These are phyloP conservation scores for Talaromyces sp. DNA, from an alignment of 2,329 filamentous ascomycete species.

Conservation along the genomic window DNA sequence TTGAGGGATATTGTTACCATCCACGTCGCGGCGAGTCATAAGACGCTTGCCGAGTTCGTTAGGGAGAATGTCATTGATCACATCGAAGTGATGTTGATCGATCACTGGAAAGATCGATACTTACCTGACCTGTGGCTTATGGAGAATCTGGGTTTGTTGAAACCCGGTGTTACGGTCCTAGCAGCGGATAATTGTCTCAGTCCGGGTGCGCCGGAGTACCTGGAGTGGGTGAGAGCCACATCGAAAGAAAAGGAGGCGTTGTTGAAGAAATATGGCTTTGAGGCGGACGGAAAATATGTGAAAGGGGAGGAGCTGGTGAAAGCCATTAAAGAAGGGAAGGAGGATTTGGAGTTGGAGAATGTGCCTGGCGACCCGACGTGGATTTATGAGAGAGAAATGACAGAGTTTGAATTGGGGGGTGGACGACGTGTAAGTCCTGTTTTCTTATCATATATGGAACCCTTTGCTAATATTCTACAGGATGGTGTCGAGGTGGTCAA, in stretches of 20 bases:
- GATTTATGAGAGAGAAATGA: constrained; percentile 61
- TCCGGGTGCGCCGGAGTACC: constrained; percentile 32
- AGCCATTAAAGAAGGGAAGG: constrained; percentile 26
- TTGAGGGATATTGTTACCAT: constrained; percentile 68
- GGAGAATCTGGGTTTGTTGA: constrained; percentile 62
- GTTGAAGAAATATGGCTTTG: constrained; percentile 47
- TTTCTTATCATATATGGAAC: not conserved
- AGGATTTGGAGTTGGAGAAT: constrained; percentile 27
- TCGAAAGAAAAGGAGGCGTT: not conserved
- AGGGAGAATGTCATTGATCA: constrained; percentile 51
- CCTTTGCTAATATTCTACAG: not conserved
- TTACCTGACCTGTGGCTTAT: constrained; percentile 71
- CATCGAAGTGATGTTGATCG: constrained; percentile 73
- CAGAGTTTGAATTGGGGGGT: not conserved
- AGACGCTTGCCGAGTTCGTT: constrained; percentile 62
- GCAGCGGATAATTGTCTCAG: constrained; percentile 46
- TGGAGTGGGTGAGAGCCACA: constrained; percentile 11
- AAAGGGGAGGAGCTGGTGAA: constrained; percentile 23
- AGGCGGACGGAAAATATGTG: constrained; percentile 51
- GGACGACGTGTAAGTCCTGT: constrained; percentile 8
- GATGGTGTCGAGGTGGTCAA: constrained; percentile 17
- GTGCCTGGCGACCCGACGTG: constrained; percentile 60
- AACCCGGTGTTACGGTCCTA: constrained; percentile 53
- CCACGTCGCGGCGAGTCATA: constrained; percentile 65
- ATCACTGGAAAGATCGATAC: constrained; percentile 77